These are phyloP conservation scores for Papiliotrema fonsecae DNA, from an alignment of 1,284 basidiomycete species.

Conservation along the genomic window DNA sequence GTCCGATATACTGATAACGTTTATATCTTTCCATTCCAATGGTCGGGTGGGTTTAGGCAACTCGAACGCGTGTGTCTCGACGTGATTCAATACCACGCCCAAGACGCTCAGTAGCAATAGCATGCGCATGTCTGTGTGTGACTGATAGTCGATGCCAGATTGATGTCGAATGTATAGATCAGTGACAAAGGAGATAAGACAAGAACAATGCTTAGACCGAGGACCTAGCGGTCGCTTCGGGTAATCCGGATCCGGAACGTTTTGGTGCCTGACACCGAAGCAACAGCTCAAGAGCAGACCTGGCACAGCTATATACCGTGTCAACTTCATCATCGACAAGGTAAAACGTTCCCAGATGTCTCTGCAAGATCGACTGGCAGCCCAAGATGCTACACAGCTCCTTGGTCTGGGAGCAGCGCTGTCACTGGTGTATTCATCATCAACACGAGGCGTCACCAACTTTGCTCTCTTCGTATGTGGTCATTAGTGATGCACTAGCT, in stretches of 20 bases:
- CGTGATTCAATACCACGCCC: background rate
- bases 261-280: too few species aligned
- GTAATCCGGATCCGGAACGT: too few species aligned
- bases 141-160: too few species aligned
- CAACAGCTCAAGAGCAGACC: too few species aligned
- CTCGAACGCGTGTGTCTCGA: background rate
- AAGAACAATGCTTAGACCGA: too few species aligned
- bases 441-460: constrained; percentile 26
- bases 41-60: constrained; percentile 35
- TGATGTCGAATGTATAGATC: background rate
- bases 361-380: constrained; percentile 28
- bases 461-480: constrained; percentile 36
- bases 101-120: background rate
- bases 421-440: constrained; percentile 22
- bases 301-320: too few species aligned
- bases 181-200: too few species aligned
- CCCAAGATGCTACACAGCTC: constrained; percentile 32
- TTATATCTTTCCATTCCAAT: constrained; percentile 46
- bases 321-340: too few species aligned
- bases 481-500: constrained; percentile 2
- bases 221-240: too few species aligned
- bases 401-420: constrained; percentile 27
- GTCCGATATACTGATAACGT: constrained; percentile 46
- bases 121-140: too few species aligned
- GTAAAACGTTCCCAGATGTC: too few species aligned